Conservation (phyloP, 208 protist genomes). For the Crithidia expoeki region DNA sequence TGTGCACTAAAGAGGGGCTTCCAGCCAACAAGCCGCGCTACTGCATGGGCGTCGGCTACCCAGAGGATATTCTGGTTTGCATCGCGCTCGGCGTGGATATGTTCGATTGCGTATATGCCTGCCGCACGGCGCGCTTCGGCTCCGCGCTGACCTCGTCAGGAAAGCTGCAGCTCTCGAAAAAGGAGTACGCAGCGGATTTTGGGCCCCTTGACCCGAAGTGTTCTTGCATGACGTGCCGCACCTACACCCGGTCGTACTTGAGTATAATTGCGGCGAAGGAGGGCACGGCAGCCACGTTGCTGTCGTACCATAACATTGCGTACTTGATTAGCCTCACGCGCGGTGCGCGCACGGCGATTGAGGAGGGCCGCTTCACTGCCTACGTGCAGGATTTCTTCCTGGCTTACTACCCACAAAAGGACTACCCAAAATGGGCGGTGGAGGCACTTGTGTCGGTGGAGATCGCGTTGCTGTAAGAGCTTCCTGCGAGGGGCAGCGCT, state of each 20-base stretch:
- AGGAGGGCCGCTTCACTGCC: conserved; percentile 73
- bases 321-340: conserved; percentile 95
- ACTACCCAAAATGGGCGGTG: conserved; percentile 91
- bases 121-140: conserved; percentile 97
- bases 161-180: conserved; percentile 81
- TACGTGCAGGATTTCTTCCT: conserved; percentile 92
- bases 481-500: too few species aligned
- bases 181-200: conserved; percentile 73
- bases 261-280: conserved; percentile 92
- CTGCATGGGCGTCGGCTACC: conserved; percentile 99
- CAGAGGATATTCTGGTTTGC: conserved; percentile 98
- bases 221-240: conserved; percentile 90
- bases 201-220: conserved; percentile 89
- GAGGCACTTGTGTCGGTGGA: conserved; percentile 84
- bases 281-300: conserved; percentile 88
- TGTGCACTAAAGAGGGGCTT: conserved; percentile 90
- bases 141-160: conserved; percentile 91
- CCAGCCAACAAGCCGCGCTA: conserved; percentile 96
- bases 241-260: conserved; percentile 95
- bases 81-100: conserved; percentile 99
- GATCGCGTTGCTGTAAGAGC: conserved; percentile 67
- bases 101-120: conserved; percentile 99
- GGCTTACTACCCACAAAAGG: conserved; percentile 73
- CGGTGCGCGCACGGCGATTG: conserved; percentile 82
- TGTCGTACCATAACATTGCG: conserved; percentile 98